Conservation (phyloP, 768 basidiomycete species). For the Mycena filopes region DNA sequence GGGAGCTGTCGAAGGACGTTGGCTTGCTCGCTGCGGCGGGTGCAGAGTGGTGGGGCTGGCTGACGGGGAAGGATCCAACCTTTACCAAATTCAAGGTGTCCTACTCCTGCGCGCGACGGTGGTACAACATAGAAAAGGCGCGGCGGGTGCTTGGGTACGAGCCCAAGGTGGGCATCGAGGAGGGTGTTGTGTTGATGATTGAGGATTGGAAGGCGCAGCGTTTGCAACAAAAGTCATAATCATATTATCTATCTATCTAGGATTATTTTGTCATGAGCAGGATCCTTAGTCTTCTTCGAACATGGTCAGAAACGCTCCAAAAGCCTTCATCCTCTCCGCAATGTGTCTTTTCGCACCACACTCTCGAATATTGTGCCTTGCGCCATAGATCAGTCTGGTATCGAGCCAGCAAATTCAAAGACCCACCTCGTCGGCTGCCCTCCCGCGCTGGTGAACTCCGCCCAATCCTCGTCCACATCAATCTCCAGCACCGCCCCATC, state of each 20-base stretch:
- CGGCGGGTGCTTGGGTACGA: constrained; percentile 93
- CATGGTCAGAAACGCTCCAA: constrained; percentile 53
- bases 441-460: constrained; percentile 42
- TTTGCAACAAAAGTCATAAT: constrained; percentile 17
- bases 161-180: constrained; percentile 88
- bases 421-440: constrained; percentile 45
- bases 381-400: background rate
- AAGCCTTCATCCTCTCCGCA: constrained; percentile 53
- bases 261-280: background rate
- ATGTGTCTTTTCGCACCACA: constrained; percentile 44
- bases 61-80: constrained; percentile 81
- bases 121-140: constrained; percentile 96
- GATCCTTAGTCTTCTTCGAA: constrained; percentile 46
- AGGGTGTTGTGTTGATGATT: constrained; percentile 84
- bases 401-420: background rate
- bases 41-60: constrained; percentile 78
- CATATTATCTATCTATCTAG: constrained; percentile 3
- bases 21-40: constrained; percentile 78
- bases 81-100: constrained; percentile 89
- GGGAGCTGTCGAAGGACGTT: constrained; percentile 67
- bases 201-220: constrained; percentile 67
- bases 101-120: constrained; percentile 82
- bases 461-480: constrained; percentile 56
- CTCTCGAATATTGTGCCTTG: constrained; percentile 48
- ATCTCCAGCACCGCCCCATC: constrained; percentile 53